Percentiles rank a stretch among this genome's conserved stretches.
These are phyloP conservation scores for Arctostaphylos glauca DNA, from an alignment of 148 eudicot genomes.

Conservation along the genomic window DNA sequence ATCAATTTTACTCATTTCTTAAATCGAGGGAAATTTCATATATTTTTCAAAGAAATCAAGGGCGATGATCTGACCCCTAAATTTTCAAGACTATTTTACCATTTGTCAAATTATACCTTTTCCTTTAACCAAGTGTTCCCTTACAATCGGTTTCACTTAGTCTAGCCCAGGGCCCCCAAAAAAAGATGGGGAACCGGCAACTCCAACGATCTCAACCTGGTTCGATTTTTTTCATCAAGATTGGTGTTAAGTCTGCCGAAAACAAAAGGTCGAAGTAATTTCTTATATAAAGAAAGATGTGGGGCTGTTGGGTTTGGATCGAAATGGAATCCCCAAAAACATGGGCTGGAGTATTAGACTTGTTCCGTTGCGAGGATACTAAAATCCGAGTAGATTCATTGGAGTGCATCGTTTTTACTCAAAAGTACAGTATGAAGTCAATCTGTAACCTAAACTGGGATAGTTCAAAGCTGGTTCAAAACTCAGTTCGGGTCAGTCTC, in stretches of 20 bases:
- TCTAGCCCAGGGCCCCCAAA: too few relatives aligned
- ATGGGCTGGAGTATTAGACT: too few relatives aligned
- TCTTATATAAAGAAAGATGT: too few relatives aligned
- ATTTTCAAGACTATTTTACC: background rate
- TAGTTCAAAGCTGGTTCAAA: background rate
- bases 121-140: background rate
- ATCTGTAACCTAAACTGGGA: background rate
- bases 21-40: background rate
- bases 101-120: background rate
- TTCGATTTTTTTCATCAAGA: too few relatives aligned
- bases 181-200: too few relatives aligned
- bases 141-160: too few relatives aligned
- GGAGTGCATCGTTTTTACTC: background rate
- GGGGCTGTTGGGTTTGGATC: conserved; percentile 52
- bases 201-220: too few relatives aligned
- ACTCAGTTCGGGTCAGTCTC: too few relatives aligned
- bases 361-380: too few relatives aligned
- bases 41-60: background rate
- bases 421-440: background rate
- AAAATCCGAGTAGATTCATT: too few relatives aligned
- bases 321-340: conserved; percentile 29
- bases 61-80: background rate
- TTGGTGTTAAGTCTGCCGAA: too few relatives aligned
- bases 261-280: too few relatives aligned
- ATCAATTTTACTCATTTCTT: background rate